phyloP scores from a whole-genome alignment of 2,329 filamentous ascomycete species.

The Pestalotiopsis sp. region DNA sequence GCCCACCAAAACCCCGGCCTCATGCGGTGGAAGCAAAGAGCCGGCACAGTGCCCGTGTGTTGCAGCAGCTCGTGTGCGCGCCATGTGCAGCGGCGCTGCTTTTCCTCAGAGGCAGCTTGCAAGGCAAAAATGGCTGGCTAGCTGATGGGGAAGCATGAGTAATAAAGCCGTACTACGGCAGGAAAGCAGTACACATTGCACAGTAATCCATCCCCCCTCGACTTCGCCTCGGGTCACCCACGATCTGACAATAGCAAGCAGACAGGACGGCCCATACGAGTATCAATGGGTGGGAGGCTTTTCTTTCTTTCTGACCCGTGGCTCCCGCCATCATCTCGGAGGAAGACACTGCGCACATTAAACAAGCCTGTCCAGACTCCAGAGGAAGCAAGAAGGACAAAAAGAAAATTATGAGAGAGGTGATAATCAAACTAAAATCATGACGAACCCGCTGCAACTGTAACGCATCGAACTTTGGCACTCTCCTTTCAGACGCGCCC shows the following conservation, averaged over 20 bases:
- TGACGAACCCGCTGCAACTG: conserved; percentile 7
- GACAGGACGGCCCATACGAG: background rate
- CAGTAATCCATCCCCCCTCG: background rate
- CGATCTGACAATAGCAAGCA: background rate
- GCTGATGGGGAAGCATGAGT: background rate
- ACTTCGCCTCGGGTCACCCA: background rate
- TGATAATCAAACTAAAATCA: conserved; percentile 14
- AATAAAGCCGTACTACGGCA: background rate
- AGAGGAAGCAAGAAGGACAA: conserved; percentile 7
- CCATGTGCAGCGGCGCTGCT: background rate
- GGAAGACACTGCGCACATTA: background rate
- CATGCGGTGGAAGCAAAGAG: background rate
- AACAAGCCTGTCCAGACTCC: background rate
- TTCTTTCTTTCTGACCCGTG: background rate
- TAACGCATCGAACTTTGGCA: conserved; percentile 10
- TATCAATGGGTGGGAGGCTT: background rate
- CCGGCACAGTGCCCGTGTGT: background rate
- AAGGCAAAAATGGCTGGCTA: background rate
- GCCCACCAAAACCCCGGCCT: background rate
- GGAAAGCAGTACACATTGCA: background rate
- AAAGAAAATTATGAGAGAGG: conserved; percentile 12
- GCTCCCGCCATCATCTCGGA: background rate
- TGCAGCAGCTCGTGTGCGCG: background rate
- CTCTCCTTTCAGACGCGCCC: conserved; percentile 7
- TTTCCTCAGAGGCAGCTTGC: background rate